A percentile compares a stretch with the other conserved stretches of the same genome.
These are phyloP conservation scores for Globisporangium recalcitrans DNA, from an alignment of 352 stramenopile species.

Conservation along the genomic window DNA sequence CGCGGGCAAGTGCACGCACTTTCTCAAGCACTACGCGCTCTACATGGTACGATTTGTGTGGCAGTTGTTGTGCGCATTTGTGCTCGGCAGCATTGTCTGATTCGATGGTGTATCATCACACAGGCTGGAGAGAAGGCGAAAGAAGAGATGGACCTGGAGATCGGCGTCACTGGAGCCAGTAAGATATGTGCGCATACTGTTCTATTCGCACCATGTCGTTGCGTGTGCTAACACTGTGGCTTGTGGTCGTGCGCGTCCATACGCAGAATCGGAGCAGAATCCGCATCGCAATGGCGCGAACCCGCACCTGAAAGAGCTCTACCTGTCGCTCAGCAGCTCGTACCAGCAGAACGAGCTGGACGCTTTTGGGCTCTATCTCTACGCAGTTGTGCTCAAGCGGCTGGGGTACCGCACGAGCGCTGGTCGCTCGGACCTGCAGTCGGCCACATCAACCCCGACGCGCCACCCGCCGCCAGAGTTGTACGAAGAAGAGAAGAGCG, in stretches of 20 bases:
- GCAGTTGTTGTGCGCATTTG: not conserved
- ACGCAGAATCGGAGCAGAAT: slow-evolving; percentile 33
- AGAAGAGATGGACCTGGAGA: slow-evolving; percentile 71
- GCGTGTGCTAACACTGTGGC: too few relatives aligned
- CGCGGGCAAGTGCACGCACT: slow-evolving; percentile 33
- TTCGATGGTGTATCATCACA: not conserved
- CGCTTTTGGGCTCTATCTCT: slow-evolving; percentile 77
- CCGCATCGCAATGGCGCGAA: slow-evolving; percentile 47
- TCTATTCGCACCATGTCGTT: too few relatives aligned
- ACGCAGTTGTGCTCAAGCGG: slow-evolving; percentile 63
- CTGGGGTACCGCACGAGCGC: slow-evolving; percentile 59
- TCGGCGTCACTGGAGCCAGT: slow-evolving; percentile 50
- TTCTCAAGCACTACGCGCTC: slow-evolving; percentile 72
- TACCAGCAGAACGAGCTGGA: slow-evolving; percentile 59
- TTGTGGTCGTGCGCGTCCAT: slow-evolving; percentile 1
- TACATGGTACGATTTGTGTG: slow-evolving; percentile 41
- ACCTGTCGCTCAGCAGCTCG: slow-evolving; percentile 38
- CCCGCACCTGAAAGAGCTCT: slow-evolving; percentile 70
- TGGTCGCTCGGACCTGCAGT: slow-evolving; percentile 18
- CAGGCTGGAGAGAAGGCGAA: slow-evolving; percentile 79
- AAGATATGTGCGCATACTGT: slow-evolving; percentile 24
- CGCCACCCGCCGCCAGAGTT: slow-evolving; percentile 28
- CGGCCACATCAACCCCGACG: slow-evolving; percentile 26
- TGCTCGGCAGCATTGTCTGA: not conserved
- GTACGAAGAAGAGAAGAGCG: slow-evolving; percentile 36